These are phyloP conservation scores for Chrysanthemum makinoi DNA, from an alignment of 129 eudicot species.

Conservation along the genomic window DNA sequence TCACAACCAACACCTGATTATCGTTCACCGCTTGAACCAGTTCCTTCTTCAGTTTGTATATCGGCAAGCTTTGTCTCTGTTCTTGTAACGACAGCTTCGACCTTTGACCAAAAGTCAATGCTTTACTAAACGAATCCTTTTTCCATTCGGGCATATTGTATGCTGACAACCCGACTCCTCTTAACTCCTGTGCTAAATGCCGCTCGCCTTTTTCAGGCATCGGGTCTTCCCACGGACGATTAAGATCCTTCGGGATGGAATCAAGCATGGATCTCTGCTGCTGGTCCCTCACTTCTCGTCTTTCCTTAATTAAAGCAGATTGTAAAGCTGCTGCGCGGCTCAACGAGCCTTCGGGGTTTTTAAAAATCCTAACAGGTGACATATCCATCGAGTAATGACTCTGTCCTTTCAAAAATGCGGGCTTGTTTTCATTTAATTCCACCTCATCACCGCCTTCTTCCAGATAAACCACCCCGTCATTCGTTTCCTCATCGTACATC, in stretches of 20 bases:
- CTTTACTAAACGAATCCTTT: slow-evolving; percentile 77
- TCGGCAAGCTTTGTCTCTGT: slow-evolving; percentile 84
- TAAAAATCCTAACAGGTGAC: slow-evolving; percentile 89
- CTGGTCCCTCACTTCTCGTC: slow-evolving; percentile 90
- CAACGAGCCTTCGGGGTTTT: slow-evolving; percentile 88
- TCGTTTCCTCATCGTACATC: slow-evolving; percentile 69
- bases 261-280: slow-evolving; percentile 90
- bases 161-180: slow-evolving; percentile 88
- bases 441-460: slow-evolving; percentile 90
- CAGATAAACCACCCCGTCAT: slow-evolving; percentile 63
- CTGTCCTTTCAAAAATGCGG: slow-evolving; percentile 80
- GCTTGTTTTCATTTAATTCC: slow-evolving; percentile 82
- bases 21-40: slow-evolving; percentile 59
- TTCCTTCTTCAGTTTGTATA: slow-evolving; percentile 78
- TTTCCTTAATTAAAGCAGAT: slow-evolving; percentile 82
- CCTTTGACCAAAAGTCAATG: slow-evolving; percentile 82
- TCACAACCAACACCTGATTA: slow-evolving; percentile 69
- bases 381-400: slow-evolving; percentile 70
- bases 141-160: slow-evolving; percentile 95
- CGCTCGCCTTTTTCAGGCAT: slow-evolving; percentile 95
- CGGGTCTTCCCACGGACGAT: slow-evolving; percentile 99
- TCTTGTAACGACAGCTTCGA: slow-evolving; percentile 84
- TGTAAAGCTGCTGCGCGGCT: slow-evolving; percentile 98
- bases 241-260: slow-evolving; percentile 92
- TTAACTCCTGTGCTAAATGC: slow-evolving; percentile 84